These are phyloP conservation scores for Chlorencoelia australis DNA, from an alignment of 2,329 filamentous ascomycete genomes.

Conservation along the genomic window DNA sequence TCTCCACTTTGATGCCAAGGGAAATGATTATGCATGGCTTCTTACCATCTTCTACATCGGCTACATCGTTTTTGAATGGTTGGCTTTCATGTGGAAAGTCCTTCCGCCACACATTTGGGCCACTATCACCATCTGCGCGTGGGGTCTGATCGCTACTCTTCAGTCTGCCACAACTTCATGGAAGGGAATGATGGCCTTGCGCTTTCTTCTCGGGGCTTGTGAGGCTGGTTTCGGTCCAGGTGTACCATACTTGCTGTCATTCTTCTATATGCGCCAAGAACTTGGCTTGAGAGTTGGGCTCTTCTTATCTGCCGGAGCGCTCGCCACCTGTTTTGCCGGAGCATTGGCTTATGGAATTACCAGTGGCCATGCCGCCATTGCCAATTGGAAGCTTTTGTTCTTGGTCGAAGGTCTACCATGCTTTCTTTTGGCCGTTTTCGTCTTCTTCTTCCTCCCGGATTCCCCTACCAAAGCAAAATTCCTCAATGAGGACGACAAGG, in stretches of 20 bases:
- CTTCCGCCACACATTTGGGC: constrained; percentile 30
- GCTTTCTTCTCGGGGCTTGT: constrained; percentile 31
- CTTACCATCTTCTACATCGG: constrained; percentile 32
- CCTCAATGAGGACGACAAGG: constrained; percentile 32
- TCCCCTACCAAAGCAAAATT: constrained; percentile 42
- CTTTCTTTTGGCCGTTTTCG: constrained; percentile 40
- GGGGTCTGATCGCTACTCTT: constrained; percentile 35
- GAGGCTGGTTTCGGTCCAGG: constrained; percentile 29
- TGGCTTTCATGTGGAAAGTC: constrained; percentile 31
- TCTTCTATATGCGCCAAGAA: constrained; percentile 43
- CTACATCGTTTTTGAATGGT: constrained; percentile 33
- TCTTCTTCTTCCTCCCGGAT: constrained; percentile 45
- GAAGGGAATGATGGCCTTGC: constrained; percentile 26
- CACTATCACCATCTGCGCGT: constrained; percentile 26
- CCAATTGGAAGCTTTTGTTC: constrained; percentile 54
- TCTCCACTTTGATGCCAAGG: constrained; percentile 36
- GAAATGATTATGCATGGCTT: constrained; percentile 32
- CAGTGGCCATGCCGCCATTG: constrained; percentile 43
- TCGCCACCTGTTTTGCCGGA: constrained; percentile 61
- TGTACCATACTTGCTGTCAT: constrained; percentile 35
- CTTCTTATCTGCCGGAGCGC: constrained; percentile 54
- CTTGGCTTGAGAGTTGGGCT: constrained; percentile 61
- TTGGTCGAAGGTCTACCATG: constrained; percentile 56
- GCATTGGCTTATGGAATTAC: constrained; percentile 61
- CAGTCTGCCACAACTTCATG: constrained; percentile 30